Evolutionary conservation across 2,329 filamentous ascomycete genomes (phyloP).

Genomic region (Trematosphaeria pertusa): DNA sequence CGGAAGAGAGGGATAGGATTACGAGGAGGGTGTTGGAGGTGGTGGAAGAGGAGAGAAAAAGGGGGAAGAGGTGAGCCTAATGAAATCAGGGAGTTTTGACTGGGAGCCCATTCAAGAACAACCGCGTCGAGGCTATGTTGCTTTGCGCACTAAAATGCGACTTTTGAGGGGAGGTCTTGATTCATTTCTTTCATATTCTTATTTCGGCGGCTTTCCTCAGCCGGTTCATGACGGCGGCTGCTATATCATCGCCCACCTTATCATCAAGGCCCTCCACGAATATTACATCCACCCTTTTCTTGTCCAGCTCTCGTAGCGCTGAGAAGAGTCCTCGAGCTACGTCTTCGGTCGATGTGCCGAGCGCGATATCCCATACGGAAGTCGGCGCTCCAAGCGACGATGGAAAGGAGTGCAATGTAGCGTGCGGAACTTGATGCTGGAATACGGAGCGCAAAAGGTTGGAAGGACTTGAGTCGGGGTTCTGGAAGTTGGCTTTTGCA

Average conservation of each 20-base stretch:
- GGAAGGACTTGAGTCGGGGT: slow-evolving; percentile 18
- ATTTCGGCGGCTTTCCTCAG: slow-evolving; percentile 57
- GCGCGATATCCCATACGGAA: slow-evolving; percentile 69
- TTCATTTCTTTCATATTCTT: slow-evolving; percentile 21
- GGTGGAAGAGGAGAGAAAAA: slow-evolving; percentile 39
- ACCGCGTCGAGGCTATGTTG: too few species aligned
- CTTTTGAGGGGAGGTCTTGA: too few species aligned
- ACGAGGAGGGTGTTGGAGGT: slow-evolving; percentile 53
- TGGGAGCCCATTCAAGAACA: too few species aligned
- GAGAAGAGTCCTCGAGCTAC: slow-evolving; percentile 91
- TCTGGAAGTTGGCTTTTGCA: neutral
- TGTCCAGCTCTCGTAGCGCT: slow-evolving; percentile 83
- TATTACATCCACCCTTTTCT: slow-evolving; percentile 78
- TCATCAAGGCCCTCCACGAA: slow-evolving; percentile 85
- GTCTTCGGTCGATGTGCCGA: slow-evolving; percentile 73
- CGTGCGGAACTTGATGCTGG: slow-evolving; percentile 43
- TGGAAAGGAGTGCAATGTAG: slow-evolving; percentile 23
- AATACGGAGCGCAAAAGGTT: slow-evolving; percentile 45
- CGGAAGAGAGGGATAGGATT: slow-evolving; percentile 49
- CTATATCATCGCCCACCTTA: slow-evolving; percentile 75
- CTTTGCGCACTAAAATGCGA: too few species aligned
- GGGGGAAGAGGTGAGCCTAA: too few species aligned
- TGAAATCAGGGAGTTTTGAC: too few species aligned
- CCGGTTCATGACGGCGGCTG: slow-evolving; percentile 69
- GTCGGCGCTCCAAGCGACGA: slow-evolving; percentile 2